These are phyloP conservation scores for Lipomyces lipofer DNA, from an alignment of 805 yeast species.

Conservation along the genomic window DNA sequence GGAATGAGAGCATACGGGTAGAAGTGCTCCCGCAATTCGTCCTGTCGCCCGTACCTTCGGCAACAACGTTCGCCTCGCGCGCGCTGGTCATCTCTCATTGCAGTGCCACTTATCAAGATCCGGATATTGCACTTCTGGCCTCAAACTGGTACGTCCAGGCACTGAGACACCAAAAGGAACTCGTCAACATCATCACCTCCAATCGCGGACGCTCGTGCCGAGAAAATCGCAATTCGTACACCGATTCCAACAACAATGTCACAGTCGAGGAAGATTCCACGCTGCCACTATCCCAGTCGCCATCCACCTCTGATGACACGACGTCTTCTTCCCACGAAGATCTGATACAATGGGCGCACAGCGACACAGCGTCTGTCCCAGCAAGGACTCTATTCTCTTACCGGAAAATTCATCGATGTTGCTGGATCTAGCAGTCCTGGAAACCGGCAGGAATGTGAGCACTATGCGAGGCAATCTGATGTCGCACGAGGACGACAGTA, in stretches of 20 bases:
- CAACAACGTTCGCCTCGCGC: slow-evolving; percentile 17
- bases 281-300: not conserved
- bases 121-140: slow-evolving; percentile 3
- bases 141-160: slow-evolving; percentile 10
- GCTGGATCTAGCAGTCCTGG: not conserved
- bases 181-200: not conserved
- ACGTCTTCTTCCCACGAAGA: not conserved
- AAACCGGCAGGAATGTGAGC: not conserved
- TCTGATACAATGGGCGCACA: not conserved
- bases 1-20: not conserved
- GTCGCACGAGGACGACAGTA: slow-evolving; percentile 7
- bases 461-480: slow-evolving; percentile 6
- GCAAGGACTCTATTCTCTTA: not conserved
- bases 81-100: slow-evolving; percentile 11
- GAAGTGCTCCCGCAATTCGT: slow-evolving; percentile 12
- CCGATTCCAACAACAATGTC: not conserved
- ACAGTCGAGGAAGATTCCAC: not conserved
- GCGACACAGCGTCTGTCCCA: not conserved
- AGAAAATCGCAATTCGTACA: not conserved
- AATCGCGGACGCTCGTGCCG: not conserved
- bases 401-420: not conserved
- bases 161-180: slow-evolving; percentile 8
- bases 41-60: slow-evolving; percentile 3
- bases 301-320: not conserved
- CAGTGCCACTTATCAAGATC: not conserved